Base-by-base conservation (phyloP, 352 stramenopile species). In the Aphanomyces stellatus region DNA sequence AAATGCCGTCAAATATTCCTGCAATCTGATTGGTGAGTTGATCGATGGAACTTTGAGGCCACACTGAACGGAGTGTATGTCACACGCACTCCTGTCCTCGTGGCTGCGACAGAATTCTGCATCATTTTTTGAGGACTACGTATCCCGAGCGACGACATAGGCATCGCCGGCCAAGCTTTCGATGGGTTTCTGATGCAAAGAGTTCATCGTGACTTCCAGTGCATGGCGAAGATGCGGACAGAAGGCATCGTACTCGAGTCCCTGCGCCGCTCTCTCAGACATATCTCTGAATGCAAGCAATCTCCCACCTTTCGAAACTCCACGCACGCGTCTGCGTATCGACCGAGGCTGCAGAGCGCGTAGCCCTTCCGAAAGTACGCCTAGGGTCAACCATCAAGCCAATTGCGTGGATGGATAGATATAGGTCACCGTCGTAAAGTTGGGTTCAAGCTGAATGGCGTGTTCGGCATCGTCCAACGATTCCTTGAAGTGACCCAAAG, bases 331-430 rank as follows among this genome's bases (percentile, higher is more conserved):
- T 91, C 80, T 0, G 74, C 74, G 51, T 81, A 89, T 0, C 72
- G 61, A 7, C 69, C 57, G 31, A 89, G 64, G 2, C 72, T 79
- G 42, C 73, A 89, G 10, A 91, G 49, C 7, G 82, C 82, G 57
- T 73, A 87, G 13, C 82, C 80, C 53, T 85, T 86, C 19, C 82
- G 82, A 59, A 81, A 91, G 53, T 88, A 89, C 10, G 75, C 80
- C 82, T 90, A 43, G 17, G 63, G 25, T 17, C 22, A n/a, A 46
- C 40, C 28, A 34, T 34, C n/a, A 69, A 28, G 10, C 34, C 40
- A 51, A 0, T 51, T 34, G 17, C 57, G 10, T 41, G 4, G 1
- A 33, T n/a, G 7, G 4, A 37, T 11, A 19, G 5, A 22, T 37
- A 51, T 1, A 1, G 75, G 76, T 48, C 65, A 90, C 81, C 35